phyloP scores from a whole-genome alignment of 192 early-diverging fungal genomes.

The Phlyctochytrium planicorne region DNA sequence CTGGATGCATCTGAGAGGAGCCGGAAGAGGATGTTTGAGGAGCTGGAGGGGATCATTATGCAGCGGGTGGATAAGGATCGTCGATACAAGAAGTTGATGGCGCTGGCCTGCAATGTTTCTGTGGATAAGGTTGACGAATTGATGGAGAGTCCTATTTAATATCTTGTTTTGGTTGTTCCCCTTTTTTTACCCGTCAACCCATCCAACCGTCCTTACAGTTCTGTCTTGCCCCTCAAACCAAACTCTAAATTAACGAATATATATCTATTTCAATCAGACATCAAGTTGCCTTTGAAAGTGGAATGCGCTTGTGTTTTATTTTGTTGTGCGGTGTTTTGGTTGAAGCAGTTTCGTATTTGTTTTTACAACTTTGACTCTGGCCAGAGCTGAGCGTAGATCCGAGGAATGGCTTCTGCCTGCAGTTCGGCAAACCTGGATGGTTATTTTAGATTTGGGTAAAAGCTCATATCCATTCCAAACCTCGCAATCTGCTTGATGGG shows the following conservation, averaged over 20 bases:
- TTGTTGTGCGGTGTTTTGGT: no score
- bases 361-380: no score
- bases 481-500: conserved; percentile 21
- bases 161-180: background rate
- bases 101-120: conserved; percentile 8
- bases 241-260: no score
- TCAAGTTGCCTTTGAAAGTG: no score
- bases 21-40: conserved; percentile 13
- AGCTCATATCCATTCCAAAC: conserved; percentile 13
- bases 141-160: conserved; percentile 3
- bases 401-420: conserved; percentile 15
- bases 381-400: no score
- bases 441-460: no score
- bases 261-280: no score
- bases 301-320: no score
- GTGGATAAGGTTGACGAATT: conserved; percentile 8
- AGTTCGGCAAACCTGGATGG: conserved; percentile 21
- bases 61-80: conserved; percentile 14
- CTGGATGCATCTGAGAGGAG: conserved; percentile 1
- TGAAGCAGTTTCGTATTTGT: no score
- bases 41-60: conserved; percentile 5
- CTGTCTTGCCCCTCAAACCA: no score
- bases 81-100: conserved; percentile 15
- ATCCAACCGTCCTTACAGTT: no score
- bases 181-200: no score